Evolutionary conservation across 306 rosid genomes (phyloP).

Genomic region (Herpetospermum pedunculosum): DNA sequence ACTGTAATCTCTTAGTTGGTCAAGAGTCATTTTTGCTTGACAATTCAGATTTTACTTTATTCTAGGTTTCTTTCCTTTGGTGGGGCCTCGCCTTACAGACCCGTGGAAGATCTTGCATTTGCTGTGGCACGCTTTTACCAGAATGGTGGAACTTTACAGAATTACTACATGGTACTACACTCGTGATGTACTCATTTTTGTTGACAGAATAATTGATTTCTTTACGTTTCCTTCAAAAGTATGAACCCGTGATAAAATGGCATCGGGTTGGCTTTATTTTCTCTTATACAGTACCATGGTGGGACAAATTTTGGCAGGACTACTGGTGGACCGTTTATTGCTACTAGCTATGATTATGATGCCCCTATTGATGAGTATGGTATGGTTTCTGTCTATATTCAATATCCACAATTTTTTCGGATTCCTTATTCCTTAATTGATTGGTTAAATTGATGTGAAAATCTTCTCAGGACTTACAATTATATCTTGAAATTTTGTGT

Average conservation of each 20-base stretch:
- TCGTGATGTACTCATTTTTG: neutral
- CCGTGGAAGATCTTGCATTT: constrained; percentile 82
- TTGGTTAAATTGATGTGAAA: neutral
- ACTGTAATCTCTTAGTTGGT: neutral
- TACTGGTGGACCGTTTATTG: constrained; percentile 74
- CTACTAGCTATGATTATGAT: constrained; percentile 91
- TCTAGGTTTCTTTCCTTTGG: constrained; percentile 75
- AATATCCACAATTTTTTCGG: neutral
- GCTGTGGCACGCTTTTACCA: constrained; percentile 87
- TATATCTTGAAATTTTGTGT: neutral
- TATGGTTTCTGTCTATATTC: constrained; percentile 26
- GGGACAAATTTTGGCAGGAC: constrained; percentile 83
- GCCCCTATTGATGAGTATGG: constrained; percentile 95
- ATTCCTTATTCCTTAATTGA: neutral
- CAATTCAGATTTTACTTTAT: neutral
- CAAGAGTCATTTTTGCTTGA: neutral
- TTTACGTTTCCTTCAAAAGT: neutral
- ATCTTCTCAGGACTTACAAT: neutral
- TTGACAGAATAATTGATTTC: neutral
- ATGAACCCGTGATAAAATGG: neutral
- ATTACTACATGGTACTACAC: constrained; percentile 77
- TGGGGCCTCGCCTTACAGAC: constrained; percentile 72
- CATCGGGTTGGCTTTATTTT: neutral
- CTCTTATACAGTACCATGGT: constrained; percentile 73
- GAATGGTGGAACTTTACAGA: constrained; percentile 86